Conservation (phyloP, 306 rosid genomes). For the Rubus parviflorus region DNA sequence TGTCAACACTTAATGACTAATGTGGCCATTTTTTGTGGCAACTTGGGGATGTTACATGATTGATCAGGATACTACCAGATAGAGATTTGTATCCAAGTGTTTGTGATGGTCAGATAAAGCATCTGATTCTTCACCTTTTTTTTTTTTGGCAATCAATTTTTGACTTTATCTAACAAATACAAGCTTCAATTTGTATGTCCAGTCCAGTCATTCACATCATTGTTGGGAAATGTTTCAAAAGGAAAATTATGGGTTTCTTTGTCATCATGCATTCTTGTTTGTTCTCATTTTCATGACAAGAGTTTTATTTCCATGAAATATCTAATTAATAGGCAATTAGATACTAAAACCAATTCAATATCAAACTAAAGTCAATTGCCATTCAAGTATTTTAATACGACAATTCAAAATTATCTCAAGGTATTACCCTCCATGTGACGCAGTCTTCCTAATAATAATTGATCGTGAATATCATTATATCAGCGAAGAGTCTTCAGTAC, state of each 20-base stretch:
- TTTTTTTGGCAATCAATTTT: too few species aligned
- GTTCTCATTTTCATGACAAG: background rate
- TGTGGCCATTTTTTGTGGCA: slow-evolving; percentile 33
- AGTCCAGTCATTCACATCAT: slow-evolving; percentile 7
- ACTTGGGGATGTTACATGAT: slow-evolving; percentile 11
- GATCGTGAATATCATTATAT: too few species aligned
- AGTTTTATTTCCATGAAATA: background rate
- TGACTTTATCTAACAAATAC: background rate
- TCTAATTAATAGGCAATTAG: background rate
- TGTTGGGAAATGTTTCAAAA: background rate
- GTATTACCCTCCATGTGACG: background rate
- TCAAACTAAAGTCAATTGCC: background rate
- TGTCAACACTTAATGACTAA: slow-evolving; percentile 20
- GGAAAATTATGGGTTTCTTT: background rate
- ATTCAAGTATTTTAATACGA: background rate
- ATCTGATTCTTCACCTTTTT: slow-evolving; percentile 21
- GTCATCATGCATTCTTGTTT: slow-evolving; percentile 9
- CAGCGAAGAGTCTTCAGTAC: too few species aligned
- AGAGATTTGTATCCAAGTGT: background rate
- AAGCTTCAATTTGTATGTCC: slow-evolving; percentile 13
- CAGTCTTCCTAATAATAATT: background rate
- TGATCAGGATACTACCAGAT: background rate
- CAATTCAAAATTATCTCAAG: background rate
- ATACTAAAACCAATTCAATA: background rate
- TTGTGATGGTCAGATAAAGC: background rate